A percentile compares a stretch with the other conserved stretches of the same genome.
Evolutionary conservation across 2,329 filamentous ascomycete species (phyloP).

Genomic region (Calonectria pseudoturangicola): DNA sequence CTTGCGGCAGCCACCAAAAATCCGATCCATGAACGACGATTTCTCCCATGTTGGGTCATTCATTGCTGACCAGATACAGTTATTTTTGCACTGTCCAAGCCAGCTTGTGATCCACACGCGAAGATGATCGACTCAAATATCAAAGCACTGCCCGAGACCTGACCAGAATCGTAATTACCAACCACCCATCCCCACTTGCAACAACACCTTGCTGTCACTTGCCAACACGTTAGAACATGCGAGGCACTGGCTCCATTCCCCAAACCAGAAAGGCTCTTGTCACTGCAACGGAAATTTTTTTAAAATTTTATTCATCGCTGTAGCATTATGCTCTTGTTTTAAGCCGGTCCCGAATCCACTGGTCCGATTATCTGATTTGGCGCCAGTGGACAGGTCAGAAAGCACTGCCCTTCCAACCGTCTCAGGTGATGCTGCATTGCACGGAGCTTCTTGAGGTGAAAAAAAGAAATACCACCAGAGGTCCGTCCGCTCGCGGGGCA

Average conservation of each 20-base stretch:
- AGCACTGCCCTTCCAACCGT: constrained; percentile 20
- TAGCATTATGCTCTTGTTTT: constrained; percentile 12
- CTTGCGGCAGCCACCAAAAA: constrained; percentile 33
- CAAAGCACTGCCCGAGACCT: constrained; percentile 33
- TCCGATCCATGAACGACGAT: constrained; percentile 17
- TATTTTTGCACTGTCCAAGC: neutral
- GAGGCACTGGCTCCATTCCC: constrained; percentile 25
- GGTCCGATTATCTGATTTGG: constrained; percentile 13
- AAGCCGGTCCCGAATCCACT: constrained; percentile 30
- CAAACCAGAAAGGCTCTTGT: constrained; percentile 13
- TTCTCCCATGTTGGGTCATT: neutral
- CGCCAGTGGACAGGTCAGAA: constrained; percentile 27
- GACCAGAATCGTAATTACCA: constrained; percentile 14
- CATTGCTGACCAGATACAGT: constrained; percentile 4
- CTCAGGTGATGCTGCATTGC: constrained; percentile 20
- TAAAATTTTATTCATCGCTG: neutral
- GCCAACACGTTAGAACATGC: constrained; percentile 18
- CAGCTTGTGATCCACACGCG: constrained; percentile 23
- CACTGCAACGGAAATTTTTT: constrained; percentile 7
- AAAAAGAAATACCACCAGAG: constrained; percentile 38
- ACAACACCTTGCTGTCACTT: constrained; percentile 22
- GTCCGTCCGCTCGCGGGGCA: constrained; percentile 35
- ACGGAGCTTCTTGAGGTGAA: constrained; percentile 2
- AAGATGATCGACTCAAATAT: constrained; percentile 31
- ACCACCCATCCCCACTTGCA: constrained; percentile 22